Percentiles rank a stretch among this genome's conserved stretches.
Evolutionary conservation across 768 basidiomycete genomes (phyloP).

Genomic region (Imleria badia): DNA sequence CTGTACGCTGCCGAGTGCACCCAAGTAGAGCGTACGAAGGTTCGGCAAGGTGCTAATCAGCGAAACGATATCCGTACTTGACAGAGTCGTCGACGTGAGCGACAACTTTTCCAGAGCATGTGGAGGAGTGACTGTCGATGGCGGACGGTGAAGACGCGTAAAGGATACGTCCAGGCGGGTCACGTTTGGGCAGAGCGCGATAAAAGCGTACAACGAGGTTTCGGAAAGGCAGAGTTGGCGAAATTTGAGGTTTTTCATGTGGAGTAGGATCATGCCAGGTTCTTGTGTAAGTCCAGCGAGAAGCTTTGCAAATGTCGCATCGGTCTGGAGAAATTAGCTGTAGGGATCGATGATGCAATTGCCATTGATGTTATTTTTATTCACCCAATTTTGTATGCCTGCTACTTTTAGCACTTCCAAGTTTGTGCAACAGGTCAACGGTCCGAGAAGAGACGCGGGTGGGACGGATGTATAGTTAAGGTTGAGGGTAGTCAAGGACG

Average conservation of each 20-base stretch:
- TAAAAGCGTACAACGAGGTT: slow-evolving; percentile 40
- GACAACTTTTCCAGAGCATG: slow-evolving; percentile 57
- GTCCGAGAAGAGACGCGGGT: slow-evolving; percentile 45
- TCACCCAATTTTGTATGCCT: slow-evolving; percentile 60
- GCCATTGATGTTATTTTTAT: slow-evolving; percentile 12
- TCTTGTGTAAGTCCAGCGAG: slow-evolving; percentile 22
- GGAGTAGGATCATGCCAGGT: slow-evolving; percentile 33
- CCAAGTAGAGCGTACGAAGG: slow-evolving; percentile 53
- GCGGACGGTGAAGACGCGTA: slow-evolving; percentile 46
- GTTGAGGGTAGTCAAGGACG: slow-evolving; percentile 47
- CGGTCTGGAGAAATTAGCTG: slow-evolving; percentile 44
- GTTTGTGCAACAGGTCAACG: slow-evolving; percentile 37
- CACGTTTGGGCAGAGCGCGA: slow-evolving; percentile 50
- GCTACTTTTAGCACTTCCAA: slow-evolving; percentile 63
- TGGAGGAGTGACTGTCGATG: not conserved
- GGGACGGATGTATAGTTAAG: slow-evolving; percentile 59
- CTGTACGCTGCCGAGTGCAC: slow-evolving; percentile 53
- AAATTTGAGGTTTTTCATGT: slow-evolving; percentile 57
- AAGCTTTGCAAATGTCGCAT: slow-evolving; percentile 51
- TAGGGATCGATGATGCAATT: not conserved
- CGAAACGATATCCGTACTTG: slow-evolving; percentile 39
- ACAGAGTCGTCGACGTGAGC: slow-evolving; percentile 53
- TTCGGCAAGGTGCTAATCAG: slow-evolving; percentile 39
- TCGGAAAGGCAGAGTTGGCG: slow-evolving; percentile 55
- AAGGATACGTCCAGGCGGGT: slow-evolving; percentile 64